Evolutionary conservation across 768 basidiomycete species (phyloP).

Genomic region (Mycena kentingensis): DNA sequence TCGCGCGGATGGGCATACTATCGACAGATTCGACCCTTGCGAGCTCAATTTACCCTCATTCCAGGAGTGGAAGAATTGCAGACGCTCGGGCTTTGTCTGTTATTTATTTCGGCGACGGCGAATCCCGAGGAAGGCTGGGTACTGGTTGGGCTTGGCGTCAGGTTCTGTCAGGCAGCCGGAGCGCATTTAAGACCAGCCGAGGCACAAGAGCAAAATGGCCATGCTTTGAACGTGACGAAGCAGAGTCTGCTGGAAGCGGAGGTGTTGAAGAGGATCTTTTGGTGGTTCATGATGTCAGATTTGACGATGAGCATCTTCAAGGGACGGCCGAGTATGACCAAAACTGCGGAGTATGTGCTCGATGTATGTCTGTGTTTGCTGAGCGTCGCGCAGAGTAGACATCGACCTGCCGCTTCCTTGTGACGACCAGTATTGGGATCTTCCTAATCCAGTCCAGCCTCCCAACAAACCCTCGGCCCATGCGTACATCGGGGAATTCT

Average conservation of each 20-base stretch:
- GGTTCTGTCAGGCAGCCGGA: constrained; percentile 9
- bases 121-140: constrained; percentile 4
- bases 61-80: constrained; percentile 4
- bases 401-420: constrained; percentile 3
- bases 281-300: neutral
- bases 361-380: neutral
- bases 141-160: neutral
- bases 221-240: neutral
- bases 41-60: neutral
- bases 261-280: constrained; percentile 8
- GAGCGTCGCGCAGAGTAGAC: neutral
- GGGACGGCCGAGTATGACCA: constrained; percentile 1
- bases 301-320: constrained; percentile 1
- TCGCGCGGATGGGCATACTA: constrained; percentile 31
- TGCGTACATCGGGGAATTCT: constrained; percentile 12
- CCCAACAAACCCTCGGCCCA: constrained; percentile 36
- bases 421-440: constrained; percentile 48
- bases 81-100: neutral
- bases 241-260: constrained; percentile 5
- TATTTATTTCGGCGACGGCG: neutral
- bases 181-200: too few relatives aligned
- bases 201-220: too few relatives aligned
- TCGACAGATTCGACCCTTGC: constrained; percentile 6
- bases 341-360: constrained; percentile 1
- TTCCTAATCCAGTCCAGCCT: constrained; percentile 49